Percentiles rank a stretch among this genome's conserved stretches.
Conservation (phyloP, 805 yeast genomes). For the Candida qinlingensis region DNA sequence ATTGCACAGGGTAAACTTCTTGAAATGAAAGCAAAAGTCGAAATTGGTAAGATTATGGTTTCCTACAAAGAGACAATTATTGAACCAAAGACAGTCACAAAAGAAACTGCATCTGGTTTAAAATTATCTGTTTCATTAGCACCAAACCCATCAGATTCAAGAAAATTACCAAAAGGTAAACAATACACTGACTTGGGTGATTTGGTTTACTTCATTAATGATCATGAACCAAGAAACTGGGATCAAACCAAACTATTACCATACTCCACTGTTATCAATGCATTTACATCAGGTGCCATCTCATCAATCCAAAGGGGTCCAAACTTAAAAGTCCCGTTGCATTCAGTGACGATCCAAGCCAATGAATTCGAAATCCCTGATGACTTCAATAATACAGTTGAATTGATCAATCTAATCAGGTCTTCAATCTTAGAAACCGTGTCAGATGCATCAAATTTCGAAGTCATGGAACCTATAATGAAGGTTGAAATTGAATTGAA, state of each 20-base stretch:
- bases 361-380: conserved; percentile 45
- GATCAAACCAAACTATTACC: conserved; percentile 42
- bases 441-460: conserved; percentile 29
- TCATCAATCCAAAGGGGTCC: conserved; percentile 70
- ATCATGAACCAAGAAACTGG: conserved; percentile 22
- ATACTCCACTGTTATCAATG: conserved; percentile 41
- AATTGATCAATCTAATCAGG: conserved; percentile 42
- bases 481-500: conserved; percentile 58
- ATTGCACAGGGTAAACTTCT: conserved; percentile 76
- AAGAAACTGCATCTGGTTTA: conserved; percentile 21
- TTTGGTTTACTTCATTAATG: conserved; percentile 30
- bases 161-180: conserved; percentile 22
- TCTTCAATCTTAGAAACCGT: conserved; percentile 39
- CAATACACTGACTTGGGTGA: conserved; percentile 28
- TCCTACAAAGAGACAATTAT: conserved; percentile 75
- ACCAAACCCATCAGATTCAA: conserved; percentile 26
- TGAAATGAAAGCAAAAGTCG: conserved; percentile 78
- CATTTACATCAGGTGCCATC: conserved; percentile 51
- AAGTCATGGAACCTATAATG: conserved; percentile 87
- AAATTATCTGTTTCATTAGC: conserved; percentile 28
- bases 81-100: conserved; percentile 8
- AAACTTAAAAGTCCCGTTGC: conserved; percentile 42
- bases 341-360: conserved; percentile 53
- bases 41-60: conserved; percentile 79
- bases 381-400: conserved; percentile 35